Percentiles rank a stretch among this genome's conserved stretches.
These are phyloP conservation scores for Saccharomycopsis guyanensis DNA, from an alignment of 805 yeast genomes.

Conservation along the genomic window DNA sequence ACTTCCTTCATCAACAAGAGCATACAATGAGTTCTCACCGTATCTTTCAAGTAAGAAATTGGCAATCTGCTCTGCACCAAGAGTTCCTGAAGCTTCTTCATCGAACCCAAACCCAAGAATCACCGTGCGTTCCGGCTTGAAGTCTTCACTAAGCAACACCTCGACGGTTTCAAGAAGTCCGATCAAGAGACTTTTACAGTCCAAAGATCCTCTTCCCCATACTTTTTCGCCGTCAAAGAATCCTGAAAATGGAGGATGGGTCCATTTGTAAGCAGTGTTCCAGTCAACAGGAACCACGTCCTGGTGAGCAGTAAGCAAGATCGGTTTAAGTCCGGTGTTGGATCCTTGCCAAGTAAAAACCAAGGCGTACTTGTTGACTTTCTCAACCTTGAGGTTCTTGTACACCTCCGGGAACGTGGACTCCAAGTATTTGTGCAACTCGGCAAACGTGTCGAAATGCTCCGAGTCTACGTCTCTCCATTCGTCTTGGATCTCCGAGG, in stretches of 20 bases:
- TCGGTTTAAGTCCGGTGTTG: slow-evolving; percentile 44
- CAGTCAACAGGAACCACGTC: slow-evolving; percentile 74
- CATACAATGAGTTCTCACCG: slow-evolving; percentile 53
- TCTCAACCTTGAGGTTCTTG: slow-evolving; percentile 37
- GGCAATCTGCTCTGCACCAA: slow-evolving; percentile 53
- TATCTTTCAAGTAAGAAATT: slow-evolving; percentile 41
- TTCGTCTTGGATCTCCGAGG: slow-evolving; percentile 41
- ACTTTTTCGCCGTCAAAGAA: slow-evolving; percentile 58
- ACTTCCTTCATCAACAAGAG: slow-evolving; percentile 66
- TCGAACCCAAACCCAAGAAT: slow-evolving; percentile 68
- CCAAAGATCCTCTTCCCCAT: slow-evolving; percentile 75
- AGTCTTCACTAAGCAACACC: slow-evolving; percentile 41
- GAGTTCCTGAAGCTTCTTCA: slow-evolving; percentile 62
- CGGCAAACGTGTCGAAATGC: slow-evolving; percentile 39
- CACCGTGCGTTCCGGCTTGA: slow-evolving; percentile 51
- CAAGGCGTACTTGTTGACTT: slow-evolving; percentile 56
- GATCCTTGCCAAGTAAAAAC: slow-evolving; percentile 49
- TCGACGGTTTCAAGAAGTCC: slow-evolving; percentile 62
- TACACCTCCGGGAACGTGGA: slow-evolving; percentile 49
- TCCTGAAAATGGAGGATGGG: slow-evolving; percentile 60
- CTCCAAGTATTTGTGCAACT: slow-evolving; percentile 47
- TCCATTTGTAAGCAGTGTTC: slow-evolving; percentile 52
- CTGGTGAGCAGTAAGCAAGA: slow-evolving; percentile 66
- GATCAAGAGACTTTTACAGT: slow-evolving; percentile 64
- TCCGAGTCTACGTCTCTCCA: slow-evolving; percentile 29